A percentile compares a stretch with the other conserved stretches of the same genome.
phyloP scores from a whole-genome alignment of 2,329 filamentous ascomycete genomes.

The Penicillium paneum region DNA sequence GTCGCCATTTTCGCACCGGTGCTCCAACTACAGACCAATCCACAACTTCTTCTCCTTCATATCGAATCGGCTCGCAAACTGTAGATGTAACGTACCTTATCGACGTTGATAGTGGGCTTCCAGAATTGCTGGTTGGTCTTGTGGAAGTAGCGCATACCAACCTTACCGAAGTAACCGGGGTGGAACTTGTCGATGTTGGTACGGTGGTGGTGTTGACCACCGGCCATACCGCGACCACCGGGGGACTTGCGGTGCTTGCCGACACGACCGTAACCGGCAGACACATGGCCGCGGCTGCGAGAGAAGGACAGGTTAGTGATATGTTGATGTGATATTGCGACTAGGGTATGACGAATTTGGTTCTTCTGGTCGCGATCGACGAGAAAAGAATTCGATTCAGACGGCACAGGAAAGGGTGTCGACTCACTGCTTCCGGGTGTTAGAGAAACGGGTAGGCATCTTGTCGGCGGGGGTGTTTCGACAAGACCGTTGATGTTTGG shows the following conservation, averaged over 20 bases:
- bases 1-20: not conserved
- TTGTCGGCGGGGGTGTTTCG: conserved; percentile 44
- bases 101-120: conserved; percentile 98
- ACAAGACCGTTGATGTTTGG: conserved; percentile 41
- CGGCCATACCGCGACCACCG: conserved; percentile 80
- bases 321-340: conserved; percentile 8
- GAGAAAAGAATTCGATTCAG: conserved; percentile 12
- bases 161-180: conserved; percentile 99
- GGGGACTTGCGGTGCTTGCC: conserved; percentile 97
- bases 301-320: conserved; percentile 25
- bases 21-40: not conserved
- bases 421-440: conserved; percentile 51
- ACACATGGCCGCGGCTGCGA: conserved; percentile 89
- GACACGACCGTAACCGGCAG: conserved; percentile 95
- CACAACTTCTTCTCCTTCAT: conserved; percentile 2
- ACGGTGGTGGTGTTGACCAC: conserved; percentile 98
- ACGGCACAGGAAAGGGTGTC: conserved; percentile 21
- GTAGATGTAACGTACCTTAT: conserved; percentile 69
- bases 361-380: conserved; percentile 15
- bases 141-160: conserved; percentile 95
- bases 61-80: conserved; percentile 10
- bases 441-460: conserved; percentile 52
- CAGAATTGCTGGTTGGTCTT: conserved; percentile 93
- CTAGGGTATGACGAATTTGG: conserved; percentile 19
- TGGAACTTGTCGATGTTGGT: conserved; percentile 94